Base-by-base conservation (phyloP, 768 basidiomycete species). In the Crucibulum laeve region DNA sequence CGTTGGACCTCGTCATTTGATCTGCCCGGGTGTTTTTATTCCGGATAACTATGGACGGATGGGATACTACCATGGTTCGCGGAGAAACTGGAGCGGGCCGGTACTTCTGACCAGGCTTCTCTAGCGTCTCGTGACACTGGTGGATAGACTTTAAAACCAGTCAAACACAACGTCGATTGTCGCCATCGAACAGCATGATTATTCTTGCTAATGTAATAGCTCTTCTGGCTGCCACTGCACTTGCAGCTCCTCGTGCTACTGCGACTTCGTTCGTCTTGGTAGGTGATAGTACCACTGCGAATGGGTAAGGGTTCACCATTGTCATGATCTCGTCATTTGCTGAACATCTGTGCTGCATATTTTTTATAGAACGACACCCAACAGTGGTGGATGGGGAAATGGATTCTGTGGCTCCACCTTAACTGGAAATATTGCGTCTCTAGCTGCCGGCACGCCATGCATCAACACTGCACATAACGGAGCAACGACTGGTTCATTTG, bases 351-450 rank as follows among this genome's bases (percentile, higher is more conserved):
- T 11, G 11, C 15, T 11, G 15, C 28, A 11, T 32, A 32, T 23
- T 32, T 36, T 21, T 40, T 41, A 10, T 36, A 65, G 62, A 13
- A 65, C 65, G 2, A 57, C 54, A n/a, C 57, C 57, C 6, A 62
- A 68, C 42, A 63, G 61, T 44, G 67, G 66, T 19, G 67, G 68
- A 4, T 69, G 68, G 69, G 67, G 68, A 17, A 69, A 70, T 38
- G 67, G 68, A 5, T 58, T 71, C 33, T 71, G 69, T 50, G 67
- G 65, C 5, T 64, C 64, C 22, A 45, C 54, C 1, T 40, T 60
- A 8, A 59, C 52, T 13, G 51, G 51, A 6, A 67, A 63, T 24
- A 59, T 62, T 4, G 64, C 67, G 4, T 64, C 64, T 1, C 43
- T 72, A 2, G 54, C 47, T 1, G 33, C 57, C 6, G 55, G 58